These are phyloP conservation scores for Kwoniella sp. DNA, from an alignment of 768 basidiomycete species.

Conservation along the genomic window DNA sequence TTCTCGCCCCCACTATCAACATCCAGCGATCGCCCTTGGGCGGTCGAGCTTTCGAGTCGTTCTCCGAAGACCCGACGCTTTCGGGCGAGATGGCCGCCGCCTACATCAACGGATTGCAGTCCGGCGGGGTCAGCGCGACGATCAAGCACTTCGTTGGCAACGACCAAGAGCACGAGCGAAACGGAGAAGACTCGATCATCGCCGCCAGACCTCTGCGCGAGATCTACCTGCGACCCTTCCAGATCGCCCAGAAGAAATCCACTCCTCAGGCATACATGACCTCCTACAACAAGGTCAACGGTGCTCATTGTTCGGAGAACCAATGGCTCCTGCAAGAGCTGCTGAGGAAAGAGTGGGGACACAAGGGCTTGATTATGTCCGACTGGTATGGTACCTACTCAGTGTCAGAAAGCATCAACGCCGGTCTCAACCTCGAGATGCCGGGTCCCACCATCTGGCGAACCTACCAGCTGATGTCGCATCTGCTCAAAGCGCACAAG, in stretches of 20 bases:
- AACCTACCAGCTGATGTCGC: constrained; percentile 1
- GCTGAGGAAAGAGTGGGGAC: constrained; percentile 68
- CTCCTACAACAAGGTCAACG: constrained; percentile 56
- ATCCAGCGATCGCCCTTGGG: constrained; percentile 60
- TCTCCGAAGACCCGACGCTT: constrained; percentile 60
- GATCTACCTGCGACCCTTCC: constrained; percentile 64
- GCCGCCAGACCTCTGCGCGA: constrained; percentile 56
- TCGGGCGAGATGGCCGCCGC: constrained; percentile 67
- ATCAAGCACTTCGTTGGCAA: constrained; percentile 82
- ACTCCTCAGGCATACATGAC: constrained; percentile 56
- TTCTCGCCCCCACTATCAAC: constrained; percentile 76
- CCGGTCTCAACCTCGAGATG: constrained; percentile 70
- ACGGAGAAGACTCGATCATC: constrained; percentile 52
- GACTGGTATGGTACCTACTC: constrained; percentile 77
- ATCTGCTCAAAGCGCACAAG: constrained; percentile 53
- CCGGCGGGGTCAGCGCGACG: constrained; percentile 66
- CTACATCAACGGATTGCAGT: constrained; percentile 73
- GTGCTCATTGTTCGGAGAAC: constrained; percentile 67
- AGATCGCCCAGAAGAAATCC: constrained; percentile 56
- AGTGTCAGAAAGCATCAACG: constrained; percentile 62
- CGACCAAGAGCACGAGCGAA: constrained; percentile 75
- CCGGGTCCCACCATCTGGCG: constrained; percentile 27
- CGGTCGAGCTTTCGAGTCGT: constrained; percentile 51
- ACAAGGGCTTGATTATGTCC: constrained; percentile 70
- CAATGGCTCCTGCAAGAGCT: constrained; percentile 59